Base-by-base conservation (phyloP, 192 early-diverging fungal species). In the Coemansia sp. region DNA sequence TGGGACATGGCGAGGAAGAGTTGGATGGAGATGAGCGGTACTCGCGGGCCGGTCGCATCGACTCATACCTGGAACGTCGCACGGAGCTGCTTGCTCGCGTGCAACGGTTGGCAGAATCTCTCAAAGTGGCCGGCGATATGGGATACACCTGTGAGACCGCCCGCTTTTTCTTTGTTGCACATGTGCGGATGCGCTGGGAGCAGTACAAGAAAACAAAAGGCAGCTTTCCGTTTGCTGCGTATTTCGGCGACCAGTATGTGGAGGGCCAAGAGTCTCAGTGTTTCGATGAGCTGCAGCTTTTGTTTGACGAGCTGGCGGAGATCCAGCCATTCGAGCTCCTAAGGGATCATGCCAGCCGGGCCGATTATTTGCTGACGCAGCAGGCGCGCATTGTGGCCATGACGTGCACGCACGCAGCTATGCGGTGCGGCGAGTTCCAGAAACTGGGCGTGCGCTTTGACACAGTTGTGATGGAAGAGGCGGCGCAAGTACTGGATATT, bases 351-450 rank as follows among this genome's bases (percentile, higher is more conserved):
- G 74, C 77, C 49, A 95, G 97, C 48, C 85, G 96, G 23, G 84
- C 90, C 25, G 91, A 95, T 68, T 98, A 98, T 71, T 65, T 99
- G 52, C 78, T 99, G 51, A 90, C 94, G 9, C 97, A 94, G 59
- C 94, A 98, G 75, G 96, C 98, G 37, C 88, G 90, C 59, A 94
- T 99, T 20, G 90, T 98, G 57, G 96, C 95, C 21, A 92, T 99
- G 90, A 99, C 98, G 0, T 96, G 94, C 75, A 98, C 95, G 0
- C 93, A 98, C 66, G 95, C 94, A 11, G 93, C 96, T 5, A 83
- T 99, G 40, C 93, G 94, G 65, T 83, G 92, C 28, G 81, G 86
- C 2, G 96, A 98, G 71, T 77, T 99, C 7, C 82, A 90, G n/a
- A 72, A 80, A 12, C 82, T 98, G 36, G 92, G 94, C 11, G 95